These are phyloP conservation scores for Fusarium solani-melongenae DNA, from an alignment of 2,329 filamentous ascomycete genomes.

Conservation along the genomic window DNA sequence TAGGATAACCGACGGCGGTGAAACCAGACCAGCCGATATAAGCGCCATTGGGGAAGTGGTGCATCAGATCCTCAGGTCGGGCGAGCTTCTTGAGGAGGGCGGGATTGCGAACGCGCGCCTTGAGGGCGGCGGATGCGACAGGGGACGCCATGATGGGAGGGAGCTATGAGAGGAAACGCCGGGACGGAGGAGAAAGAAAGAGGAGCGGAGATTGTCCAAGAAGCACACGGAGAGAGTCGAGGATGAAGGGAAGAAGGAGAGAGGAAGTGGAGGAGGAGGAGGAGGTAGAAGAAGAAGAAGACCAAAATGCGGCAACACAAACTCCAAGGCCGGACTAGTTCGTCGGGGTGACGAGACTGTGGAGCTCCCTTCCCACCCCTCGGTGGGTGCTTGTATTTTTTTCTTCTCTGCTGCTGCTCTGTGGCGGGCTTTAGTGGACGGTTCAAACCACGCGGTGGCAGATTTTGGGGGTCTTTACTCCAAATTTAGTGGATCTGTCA, in stretches of 20 bases:
- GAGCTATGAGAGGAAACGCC: slow-evolving; percentile 14
- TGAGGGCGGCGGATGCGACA: slow-evolving; percentile 77
- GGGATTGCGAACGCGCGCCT: slow-evolving; percentile 78
- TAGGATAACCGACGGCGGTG: slow-evolving; percentile 89
- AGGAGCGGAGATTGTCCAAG: slow-evolving; percentile 36
- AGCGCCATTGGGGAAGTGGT: slow-evolving; percentile 84
- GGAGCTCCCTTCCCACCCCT: slow-evolving; percentile 33
- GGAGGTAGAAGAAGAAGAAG: slow-evolving; percentile 24
- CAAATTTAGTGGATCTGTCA: slow-evolving; percentile 27
- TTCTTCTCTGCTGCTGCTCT: neutral
- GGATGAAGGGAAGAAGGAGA: slow-evolving; percentile 13
- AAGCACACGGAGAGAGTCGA: slow-evolving; percentile 7
- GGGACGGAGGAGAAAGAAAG: slow-evolving; percentile 10
- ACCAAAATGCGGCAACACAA: slow-evolving; percentile 13
- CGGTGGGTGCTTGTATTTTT: neutral
- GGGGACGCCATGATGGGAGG: slow-evolving; percentile 59
- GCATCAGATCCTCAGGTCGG: slow-evolving; percentile 81
- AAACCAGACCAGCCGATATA: slow-evolving; percentile 94
- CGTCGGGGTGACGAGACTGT: slow-evolving; percentile 39
- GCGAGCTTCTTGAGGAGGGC: slow-evolving; percentile 84
- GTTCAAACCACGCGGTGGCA: slow-evolving; percentile 2
- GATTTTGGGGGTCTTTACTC: slow-evolving; percentile 17
- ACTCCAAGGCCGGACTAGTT: slow-evolving; percentile 29
- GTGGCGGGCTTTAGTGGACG: slow-evolving; percentile 22
- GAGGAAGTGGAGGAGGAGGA: slow-evolving; percentile 13